Evolutionary conservation across 139 green algal species (phyloP).

Genomic region (Dunaliella sp.): DNA sequence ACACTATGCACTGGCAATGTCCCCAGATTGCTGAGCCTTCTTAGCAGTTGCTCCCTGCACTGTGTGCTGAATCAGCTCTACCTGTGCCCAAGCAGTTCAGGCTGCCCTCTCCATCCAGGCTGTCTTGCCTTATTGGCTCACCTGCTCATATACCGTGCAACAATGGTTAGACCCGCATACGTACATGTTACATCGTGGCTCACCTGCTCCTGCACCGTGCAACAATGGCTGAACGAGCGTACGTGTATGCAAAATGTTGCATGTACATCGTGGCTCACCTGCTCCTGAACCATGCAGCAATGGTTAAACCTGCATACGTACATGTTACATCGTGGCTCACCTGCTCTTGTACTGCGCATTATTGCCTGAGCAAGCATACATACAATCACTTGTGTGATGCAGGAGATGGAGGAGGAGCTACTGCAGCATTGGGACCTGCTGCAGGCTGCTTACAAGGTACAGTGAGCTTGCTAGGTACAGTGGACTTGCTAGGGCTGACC

Average conservation of each 20-base stretch:
- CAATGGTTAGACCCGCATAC: neutral
- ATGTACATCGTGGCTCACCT: no score
- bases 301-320: neutral
- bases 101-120: no score
- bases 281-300: neutral
- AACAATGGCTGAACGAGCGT: neutral
- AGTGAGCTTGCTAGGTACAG: neutral
- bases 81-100: no score
- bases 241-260: neutral
- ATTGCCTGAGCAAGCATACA: neutral
- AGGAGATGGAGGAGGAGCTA: neutral
- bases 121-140: no score
- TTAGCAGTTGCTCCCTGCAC: no score
- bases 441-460: constrained; percentile 22
- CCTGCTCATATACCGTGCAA: neutral
- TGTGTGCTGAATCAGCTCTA: no score
- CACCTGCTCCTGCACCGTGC: neutral
- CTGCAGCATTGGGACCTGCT: constrained; percentile 20
- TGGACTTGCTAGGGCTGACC: no score
- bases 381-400: neutral
- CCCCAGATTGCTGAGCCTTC: no score
- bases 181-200: neutral
- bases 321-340: neutral
- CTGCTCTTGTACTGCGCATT: neutral
- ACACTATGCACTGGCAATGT: no score